These are phyloP conservation scores for Cadophora luteo-olivacea DNA, from an alignment of 2,329 filamentous ascomycete genomes.

Conservation along the genomic window DNA sequence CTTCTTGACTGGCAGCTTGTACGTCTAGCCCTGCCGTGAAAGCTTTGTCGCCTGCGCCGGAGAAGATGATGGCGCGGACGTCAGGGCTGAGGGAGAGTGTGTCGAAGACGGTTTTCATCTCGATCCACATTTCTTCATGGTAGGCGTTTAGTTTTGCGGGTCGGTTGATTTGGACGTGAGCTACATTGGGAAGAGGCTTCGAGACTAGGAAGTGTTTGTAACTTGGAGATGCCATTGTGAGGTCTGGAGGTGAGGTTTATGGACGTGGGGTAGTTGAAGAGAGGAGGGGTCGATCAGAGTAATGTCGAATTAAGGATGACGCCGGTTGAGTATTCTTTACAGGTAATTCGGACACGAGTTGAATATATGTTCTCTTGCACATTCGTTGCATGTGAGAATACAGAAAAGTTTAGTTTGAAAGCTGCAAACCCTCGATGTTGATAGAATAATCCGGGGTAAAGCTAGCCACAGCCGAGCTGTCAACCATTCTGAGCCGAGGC, in stretches of 20 bases:
- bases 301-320: neutral
- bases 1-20: constrained; percentile 65
- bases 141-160: constrained; percentile 90
- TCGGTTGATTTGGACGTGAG: constrained; percentile 92
- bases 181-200: constrained; percentile 75
- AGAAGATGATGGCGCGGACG: constrained; percentile 79
- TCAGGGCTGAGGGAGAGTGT: constrained; percentile 74
- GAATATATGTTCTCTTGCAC: neutral
- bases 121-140: constrained; percentile 83
- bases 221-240: constrained; percentile 15
- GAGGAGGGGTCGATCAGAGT: neutral
- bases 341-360: neutral
- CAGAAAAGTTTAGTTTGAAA: neutral
- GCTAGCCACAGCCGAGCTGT: neutral
- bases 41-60: constrained; percentile 80
- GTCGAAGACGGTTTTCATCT: constrained; percentile 75
- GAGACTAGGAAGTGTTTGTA: constrained; percentile 61
- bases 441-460: constrained; percentile 13
- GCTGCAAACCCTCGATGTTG: constrained; percentile 3
- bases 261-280: neutral
- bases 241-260: neutral
- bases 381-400: neutral
- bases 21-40: constrained; percentile 91
- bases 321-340: neutral
- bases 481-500: constrained; percentile 8